Base-by-base conservation (phyloP, 352 stramenopile species). In the Phytophthora litchii region DNA sequence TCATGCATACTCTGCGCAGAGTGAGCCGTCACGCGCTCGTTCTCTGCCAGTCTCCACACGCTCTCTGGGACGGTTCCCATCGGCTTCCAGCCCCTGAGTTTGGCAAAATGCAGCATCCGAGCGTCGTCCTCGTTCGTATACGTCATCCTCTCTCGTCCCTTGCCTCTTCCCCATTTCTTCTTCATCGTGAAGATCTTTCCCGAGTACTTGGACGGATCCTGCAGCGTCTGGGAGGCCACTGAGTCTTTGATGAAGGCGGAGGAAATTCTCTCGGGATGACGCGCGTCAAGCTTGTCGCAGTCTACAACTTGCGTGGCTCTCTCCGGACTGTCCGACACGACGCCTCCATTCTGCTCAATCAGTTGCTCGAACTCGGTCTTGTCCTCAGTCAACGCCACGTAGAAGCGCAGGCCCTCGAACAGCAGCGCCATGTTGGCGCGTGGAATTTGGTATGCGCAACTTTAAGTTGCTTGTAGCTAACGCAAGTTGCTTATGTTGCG, bases 211-310 rank as follows among this genome's bases (percentile, higher is more conserved):
- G 11, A 12, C 1, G 75, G 16, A 20, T 76, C 44, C 34, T 75
- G 70, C 44, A 82, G 54, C 36, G 55, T 37, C 10, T 61, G 60
- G 35, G 60, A 64, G 17, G 57, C 62, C 47, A 84, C 53, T 23
- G 70, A 85, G 53, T 88, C 70, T 40, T 71, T 62, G 25, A 91
- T 51, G 47, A 86, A 89, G 14, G 76, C 67, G 6, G 54, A 59
- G 5, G 79, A 62, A 21, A 91, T 66, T 75, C 68, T 78, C 42
- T 74, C 13, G 4, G 32, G 50, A 19, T 64, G 47, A 1, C 46
- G 51, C 11, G 45, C 36, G 48, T 67, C 42, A 25, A 88, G 57
- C 20, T 57, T 35, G 3, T 65, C 58, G 21, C 32, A 67, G 43
- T 73, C 60, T 14, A 88, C 80, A 32, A 90, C 62, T 45, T 86